Evolutionary conservation across 805 yeast genomes (phyloP), one percentile per base, ranked within the genome.

Genomic region (Candida ascalaphidarum): DNA sequence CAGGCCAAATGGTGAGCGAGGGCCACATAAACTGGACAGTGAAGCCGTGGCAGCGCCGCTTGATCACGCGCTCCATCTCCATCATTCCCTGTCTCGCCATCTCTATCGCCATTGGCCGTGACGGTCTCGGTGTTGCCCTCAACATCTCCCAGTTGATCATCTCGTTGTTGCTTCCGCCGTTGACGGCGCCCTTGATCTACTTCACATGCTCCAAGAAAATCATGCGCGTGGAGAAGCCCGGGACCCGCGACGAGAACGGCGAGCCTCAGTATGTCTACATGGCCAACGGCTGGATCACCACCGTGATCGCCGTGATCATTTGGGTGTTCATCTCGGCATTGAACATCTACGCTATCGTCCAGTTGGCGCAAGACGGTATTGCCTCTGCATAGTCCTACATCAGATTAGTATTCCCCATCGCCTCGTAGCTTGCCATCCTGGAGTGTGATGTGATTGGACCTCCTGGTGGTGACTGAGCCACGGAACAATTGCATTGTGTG

Each of bases 1-100:
- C 94, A 0, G 96, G 96, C 7, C 94, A 88, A 53, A 77, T 88
- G 41, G 95, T 88, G 2, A 73, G 85, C 40, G 96, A 88, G 50
- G 96, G 96, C 1, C 89, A 83, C 45, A 60, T 88, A 22, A 70
- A 77, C 29, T 86, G 96, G 95, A 74, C 70, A 2, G 39, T 83
- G 23, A 68, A 65, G 35, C 96, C 96, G 3, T 79, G 94, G 82
- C 44, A 78, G 27, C 68, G 96, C 48, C 65, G 96, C 38, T 47
- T 88, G 7, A 63, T 77, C 8, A 88, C 96, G 0, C 68, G 96
- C 46, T 55, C 71, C 5, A 77, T 88, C 23, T 76, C 95, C 1
- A 79, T 88, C 19, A 50, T 83, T 11, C 96, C 96, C 8, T 82
- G 95, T 48, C 53, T 88, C 27, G 65, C 69, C 11, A 78, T 86